A percentile compares a stretch with the other conserved stretches of the same genome.
Conservation (phyloP, 352 stramenopile species). For the Thraustochytrium sp. region DNA sequence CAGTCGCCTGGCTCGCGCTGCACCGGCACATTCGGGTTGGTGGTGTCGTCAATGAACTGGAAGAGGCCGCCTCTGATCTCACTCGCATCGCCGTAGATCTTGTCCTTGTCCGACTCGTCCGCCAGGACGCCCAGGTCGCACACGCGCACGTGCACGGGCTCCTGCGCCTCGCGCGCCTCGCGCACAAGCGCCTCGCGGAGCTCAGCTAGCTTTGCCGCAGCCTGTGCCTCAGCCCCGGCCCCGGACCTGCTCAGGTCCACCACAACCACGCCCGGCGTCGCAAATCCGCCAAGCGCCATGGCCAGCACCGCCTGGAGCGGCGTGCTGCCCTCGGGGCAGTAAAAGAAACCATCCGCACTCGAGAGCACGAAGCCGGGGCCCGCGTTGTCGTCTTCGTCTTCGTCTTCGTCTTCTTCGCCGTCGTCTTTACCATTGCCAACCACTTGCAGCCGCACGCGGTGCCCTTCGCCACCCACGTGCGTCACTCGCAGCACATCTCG, state of each 20-base stretch:
- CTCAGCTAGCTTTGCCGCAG: not conserved
- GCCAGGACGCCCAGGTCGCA: not conserved
- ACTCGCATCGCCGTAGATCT: conserved; percentile 39
- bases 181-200: not conserved
- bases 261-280: not conserved
- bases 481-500: no score
- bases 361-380: not conserved
- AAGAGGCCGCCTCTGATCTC: conserved; percentile 40
- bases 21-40: conserved; percentile 35
- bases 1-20: not conserved
- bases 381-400: not conserved
- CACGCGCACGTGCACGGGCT: not conserved
- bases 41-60: conserved; percentile 44
- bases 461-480: no score
- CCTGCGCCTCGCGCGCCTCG: not conserved
- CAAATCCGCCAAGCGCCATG: conserved; percentile 8
- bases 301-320: not conserved
- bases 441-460: no score
- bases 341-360: conserved; percentile 16
- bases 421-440: no score
- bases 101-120: conserved; percentile 37
- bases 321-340: not conserved
- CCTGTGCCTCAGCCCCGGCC: not conserved
- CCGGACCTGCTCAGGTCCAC: not conserved
- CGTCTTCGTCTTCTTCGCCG: not conserved